Conservation (phyloP, 2,329 filamentous ascomycete species). For the Ceratocystis destructans region DNA sequence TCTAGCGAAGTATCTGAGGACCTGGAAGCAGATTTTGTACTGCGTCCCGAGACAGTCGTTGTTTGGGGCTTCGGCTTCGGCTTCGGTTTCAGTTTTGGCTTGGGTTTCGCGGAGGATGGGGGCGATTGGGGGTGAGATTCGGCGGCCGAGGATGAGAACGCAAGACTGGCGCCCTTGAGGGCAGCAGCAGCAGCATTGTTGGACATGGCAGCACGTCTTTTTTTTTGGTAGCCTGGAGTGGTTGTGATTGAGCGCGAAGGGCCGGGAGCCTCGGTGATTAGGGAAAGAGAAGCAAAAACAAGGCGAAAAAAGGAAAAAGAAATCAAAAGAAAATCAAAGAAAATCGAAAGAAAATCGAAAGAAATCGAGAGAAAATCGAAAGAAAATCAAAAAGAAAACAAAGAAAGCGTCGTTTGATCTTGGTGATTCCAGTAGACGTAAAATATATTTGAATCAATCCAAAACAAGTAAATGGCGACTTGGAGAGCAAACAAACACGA, state of each 20-base stretch:
- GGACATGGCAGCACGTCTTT: neutral
- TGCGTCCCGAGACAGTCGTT: neutral
- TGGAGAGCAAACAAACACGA: neutral
- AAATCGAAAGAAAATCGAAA: neutral
- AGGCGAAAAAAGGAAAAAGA: neutral
- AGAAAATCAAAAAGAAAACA: neutral
- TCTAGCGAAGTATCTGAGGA: neutral
- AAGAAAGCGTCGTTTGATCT: too few species aligned
- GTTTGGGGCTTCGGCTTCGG: neutral
- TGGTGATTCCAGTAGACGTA: too few species aligned
- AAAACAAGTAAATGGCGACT: neutral
- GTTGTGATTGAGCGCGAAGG: too few species aligned
- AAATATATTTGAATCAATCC: too few species aligned
- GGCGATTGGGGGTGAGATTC: neutral
- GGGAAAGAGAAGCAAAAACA: neutral
- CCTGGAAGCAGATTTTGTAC: neutral
- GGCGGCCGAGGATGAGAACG: slow-evolving; percentile 1
- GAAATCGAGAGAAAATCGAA: neutral
- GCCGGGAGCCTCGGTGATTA: neutral
- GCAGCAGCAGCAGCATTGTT: slow-evolving; percentile 10
- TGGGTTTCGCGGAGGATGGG: neutral
- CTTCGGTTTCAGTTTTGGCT: slow-evolving; percentile 1
- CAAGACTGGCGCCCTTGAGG: slow-evolving; percentile 7
- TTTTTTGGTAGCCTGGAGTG: too few species aligned
- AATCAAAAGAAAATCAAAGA: too few species aligned